Evolutionary conservation across 139 green algal species (phyloP), one percentile per base, ranked within the genome.

Genomic region (Ostreobium quekettii): DNA sequence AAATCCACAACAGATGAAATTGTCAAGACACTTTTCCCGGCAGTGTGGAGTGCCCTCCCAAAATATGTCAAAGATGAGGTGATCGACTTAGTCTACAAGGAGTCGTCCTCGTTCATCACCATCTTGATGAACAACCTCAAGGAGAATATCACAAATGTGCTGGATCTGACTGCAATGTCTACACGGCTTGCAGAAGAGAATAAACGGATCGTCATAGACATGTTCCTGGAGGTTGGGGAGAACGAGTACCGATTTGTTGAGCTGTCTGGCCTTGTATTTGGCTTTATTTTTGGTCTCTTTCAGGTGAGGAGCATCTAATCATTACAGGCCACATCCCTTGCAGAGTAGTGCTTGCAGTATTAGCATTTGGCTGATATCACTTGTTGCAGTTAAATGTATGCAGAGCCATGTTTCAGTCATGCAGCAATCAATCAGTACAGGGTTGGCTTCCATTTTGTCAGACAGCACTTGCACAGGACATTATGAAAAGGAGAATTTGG

Each of bases 241-340:
- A 66, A 65, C 7, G 77, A 83, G 73, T 80, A 80, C 47, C n/a
- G 2, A 33, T 75, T 83, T 57, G 72, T 83, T 46, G 61, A 72
- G 37, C 36, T 32, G 5, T 78, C 69, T 19, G 77, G 77, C 2
- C 38, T 75, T 3, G 77, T 71, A 48, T 83, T 83, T 39, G 77
- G 77, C 2, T 75, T 80, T 61, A 38, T 77, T n/a, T 80, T 83
- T 30, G 77, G 77, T 24, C 4, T 78, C 1, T 11, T 74, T 31
- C 67, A 74, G 53, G 67, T 74, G 31, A 48, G 49, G 11, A 26
- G 0, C 6, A 15, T 31, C n/a, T 22, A 11, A 37, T 7, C 26
- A 35, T 33, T 67, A n/a, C n/a, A n/a, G n/a, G n/a, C n/a, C n/a
- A n/a, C n/a, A n/a, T n/a, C n/a, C n/a, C n/a, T n/a, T n/a, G n/a